These are phyloP conservation scores for Epichloe sp. DNA, from an alignment of 2,329 filamentous ascomycete species.

Conservation along the genomic window DNA sequence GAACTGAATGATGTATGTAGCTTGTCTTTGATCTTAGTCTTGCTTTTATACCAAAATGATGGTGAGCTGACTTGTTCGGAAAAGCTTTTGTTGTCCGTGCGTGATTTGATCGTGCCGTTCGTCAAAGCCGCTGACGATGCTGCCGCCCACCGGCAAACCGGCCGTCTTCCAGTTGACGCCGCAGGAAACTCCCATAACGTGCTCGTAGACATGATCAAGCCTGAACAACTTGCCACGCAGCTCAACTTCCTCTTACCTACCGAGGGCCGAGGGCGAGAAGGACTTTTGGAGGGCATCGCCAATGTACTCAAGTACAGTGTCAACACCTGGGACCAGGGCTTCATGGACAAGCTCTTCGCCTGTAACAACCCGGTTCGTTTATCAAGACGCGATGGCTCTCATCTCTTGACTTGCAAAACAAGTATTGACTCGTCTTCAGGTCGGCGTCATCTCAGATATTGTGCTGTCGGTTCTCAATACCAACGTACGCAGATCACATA, in stretches of 20 bases:
- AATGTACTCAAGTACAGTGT: constrained; percentile 73
- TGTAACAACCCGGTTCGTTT: constrained; percentile 62
- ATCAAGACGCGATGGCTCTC: not conserved
- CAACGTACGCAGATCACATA: constrained; percentile 43
- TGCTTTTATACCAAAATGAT: not conserved
- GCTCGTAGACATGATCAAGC: constrained; percentile 50
- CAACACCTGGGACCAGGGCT: constrained; percentile 98
- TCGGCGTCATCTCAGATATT: constrained; percentile 74
- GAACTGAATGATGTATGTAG: constrained; percentile 19
- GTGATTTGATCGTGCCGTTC: constrained; percentile 56
- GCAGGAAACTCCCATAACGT: constrained; percentile 34
- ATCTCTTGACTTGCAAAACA: not conserved
- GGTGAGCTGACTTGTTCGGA: not conserved
- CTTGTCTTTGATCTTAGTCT: not conserved
- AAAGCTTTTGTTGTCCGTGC: constrained; percentile 56
- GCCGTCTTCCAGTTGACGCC: constrained; percentile 30
- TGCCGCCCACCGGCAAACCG: constrained; percentile 34
- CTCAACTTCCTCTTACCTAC: constrained; percentile 46
- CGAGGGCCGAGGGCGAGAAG: constrained; percentile 52
- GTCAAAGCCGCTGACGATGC: constrained; percentile 57
- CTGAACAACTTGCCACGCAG: constrained; percentile 41
- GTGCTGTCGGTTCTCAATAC: constrained; percentile 81
- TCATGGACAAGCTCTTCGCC: constrained; percentile 91
- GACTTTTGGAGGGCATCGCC: constrained; percentile 57
- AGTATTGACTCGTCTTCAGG: constrained; percentile 26